phyloP scores from a whole-genome alignment of 352 stramenopile genomes.

The Thalassiosira hispida region DNA sequence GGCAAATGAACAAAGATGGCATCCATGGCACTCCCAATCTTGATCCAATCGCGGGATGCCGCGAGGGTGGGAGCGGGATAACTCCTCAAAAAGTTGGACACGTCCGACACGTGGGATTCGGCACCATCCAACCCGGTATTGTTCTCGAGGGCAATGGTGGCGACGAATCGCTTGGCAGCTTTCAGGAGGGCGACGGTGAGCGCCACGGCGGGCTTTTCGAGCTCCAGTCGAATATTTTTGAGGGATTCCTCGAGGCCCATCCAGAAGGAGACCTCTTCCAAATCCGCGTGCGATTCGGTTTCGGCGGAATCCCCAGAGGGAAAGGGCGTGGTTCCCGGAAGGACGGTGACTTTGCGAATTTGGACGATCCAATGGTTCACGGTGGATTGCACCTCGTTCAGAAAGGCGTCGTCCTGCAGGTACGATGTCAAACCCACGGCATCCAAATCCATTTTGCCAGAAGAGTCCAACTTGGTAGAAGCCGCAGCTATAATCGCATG shows the following conservation, averaged over 20 bases:
- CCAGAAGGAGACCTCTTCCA: slow-evolving; percentile 84
- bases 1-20: slow-evolving; percentile 76
- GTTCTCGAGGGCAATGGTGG: slow-evolving; percentile 81
- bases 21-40: slow-evolving; percentile 59
- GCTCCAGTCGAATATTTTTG: slow-evolving; percentile 61
- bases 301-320: slow-evolving; percentile 61
- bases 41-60: slow-evolving; percentile 66
- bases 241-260: slow-evolving; percentile 67
- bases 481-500: slow-evolving; percentile 56
- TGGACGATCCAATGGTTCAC: slow-evolving; percentile 81
- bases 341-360: slow-evolving; percentile 79
- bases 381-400: slow-evolving; percentile 79
- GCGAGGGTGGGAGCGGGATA: slow-evolving; percentile 72
- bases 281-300: slow-evolving; percentile 60
- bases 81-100: slow-evolving; percentile 71
- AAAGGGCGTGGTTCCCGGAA: slow-evolving; percentile 69
- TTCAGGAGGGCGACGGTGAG: slow-evolving; percentile 76
- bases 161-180: slow-evolving; percentile 79
- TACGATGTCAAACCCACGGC: slow-evolving; percentile 55
- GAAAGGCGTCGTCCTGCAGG: slow-evolving; percentile 72
- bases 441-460: slow-evolving; percentile 67
- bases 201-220: slow-evolving; percentile 62
- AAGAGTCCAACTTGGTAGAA: slow-evolving; percentile 9
- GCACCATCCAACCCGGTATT: slow-evolving; percentile 80
- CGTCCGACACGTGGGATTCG: slow-evolving; percentile 56